These are phyloP conservation scores for Penicillium longicatenatum DNA, from an alignment of 495 filamentous ascomycete species.

Conservation along the genomic window DNA sequence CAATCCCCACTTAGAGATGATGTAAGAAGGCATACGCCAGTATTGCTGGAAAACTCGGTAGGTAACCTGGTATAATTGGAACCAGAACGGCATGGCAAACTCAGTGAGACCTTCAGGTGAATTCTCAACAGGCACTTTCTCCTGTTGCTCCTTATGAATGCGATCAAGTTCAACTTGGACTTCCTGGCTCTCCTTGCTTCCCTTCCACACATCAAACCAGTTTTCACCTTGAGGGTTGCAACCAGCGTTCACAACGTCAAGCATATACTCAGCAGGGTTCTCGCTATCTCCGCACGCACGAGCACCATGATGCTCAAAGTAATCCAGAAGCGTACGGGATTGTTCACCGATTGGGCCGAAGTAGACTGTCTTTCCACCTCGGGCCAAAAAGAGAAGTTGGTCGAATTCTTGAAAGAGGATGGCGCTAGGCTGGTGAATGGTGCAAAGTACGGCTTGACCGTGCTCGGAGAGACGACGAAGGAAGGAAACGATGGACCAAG, in stretches of 20 bases:
- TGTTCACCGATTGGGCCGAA: conserved; percentile 83
- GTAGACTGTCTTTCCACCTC: conserved; percentile 71
- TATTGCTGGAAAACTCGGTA: conserved; percentile 36
- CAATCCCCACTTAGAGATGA: conserved; percentile 13
- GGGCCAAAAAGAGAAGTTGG: conserved; percentile 76
- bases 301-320: conserved; percentile 75
- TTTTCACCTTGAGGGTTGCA: conserved; percentile 59
- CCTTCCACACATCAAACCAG: conserved; percentile 72
- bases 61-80: conserved; percentile 40
- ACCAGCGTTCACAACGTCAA: conserved; percentile 79
- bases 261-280: conserved; percentile 87
- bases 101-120: conserved; percentile 23
- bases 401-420: conserved; percentile 94
- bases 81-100: conserved; percentile 48
- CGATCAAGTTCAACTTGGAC: conserved; percentile 60
- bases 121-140: conserved; percentile 42
- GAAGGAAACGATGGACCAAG: conserved; percentile 79
- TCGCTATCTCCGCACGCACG: conserved; percentile 60
- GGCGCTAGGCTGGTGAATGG: conserved; percentile 92
- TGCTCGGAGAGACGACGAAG: conserved; percentile 80
- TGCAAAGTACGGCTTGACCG: conserved; percentile 90
- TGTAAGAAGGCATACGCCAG: conserved; percentile 44
- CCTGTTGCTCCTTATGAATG: conserved; percentile 5
- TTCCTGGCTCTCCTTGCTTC: conserved; percentile 62
- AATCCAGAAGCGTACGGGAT: conserved; percentile 65